A percentile compares a stretch with the other conserved stretches of the same genome.
These are phyloP conservation scores for Suillus subalutaceus DNA, from an alignment of 768 basidiomycete species.

Conservation along the genomic window DNA sequence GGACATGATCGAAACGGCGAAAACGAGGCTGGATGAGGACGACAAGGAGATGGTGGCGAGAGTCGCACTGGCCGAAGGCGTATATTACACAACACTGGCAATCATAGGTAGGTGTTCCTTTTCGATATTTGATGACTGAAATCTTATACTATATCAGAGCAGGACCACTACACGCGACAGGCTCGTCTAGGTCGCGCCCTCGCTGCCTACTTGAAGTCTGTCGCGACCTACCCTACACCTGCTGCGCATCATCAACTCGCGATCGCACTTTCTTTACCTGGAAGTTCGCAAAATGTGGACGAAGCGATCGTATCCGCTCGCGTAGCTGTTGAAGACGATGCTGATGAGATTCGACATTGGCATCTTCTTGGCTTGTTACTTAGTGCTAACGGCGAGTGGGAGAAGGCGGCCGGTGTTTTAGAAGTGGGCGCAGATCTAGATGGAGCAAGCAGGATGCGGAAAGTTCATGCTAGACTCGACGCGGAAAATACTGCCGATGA, in stretches of 20 bases:
- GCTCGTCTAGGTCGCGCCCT: conserved; percentile 61
- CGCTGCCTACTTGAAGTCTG: conserved; percentile 49
- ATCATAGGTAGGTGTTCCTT: conserved; percentile 53
- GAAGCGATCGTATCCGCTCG: conserved; percentile 69
- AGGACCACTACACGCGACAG: conserved; percentile 63
- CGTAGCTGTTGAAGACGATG: conserved; percentile 70
- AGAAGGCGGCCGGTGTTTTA: conserved; percentile 72
- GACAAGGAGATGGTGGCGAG: conserved; percentile 59
- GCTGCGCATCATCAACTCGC: conserved; percentile 81
- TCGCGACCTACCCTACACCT: conserved; percentile 51
- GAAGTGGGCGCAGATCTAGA: conserved; percentile 73
- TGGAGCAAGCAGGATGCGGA: conserved; percentile 40
- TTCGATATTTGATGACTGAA: background rate
- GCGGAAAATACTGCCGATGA: conserved; percentile 31
- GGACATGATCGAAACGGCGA: conserved; percentile 60
- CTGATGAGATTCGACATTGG: conserved; percentile 76
- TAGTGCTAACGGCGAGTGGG: conserved; percentile 80
- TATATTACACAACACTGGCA: conserved; percentile 72
- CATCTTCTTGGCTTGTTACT: conserved; percentile 86
- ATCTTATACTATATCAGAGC: conserved; percentile 45
- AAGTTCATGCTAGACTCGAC: background rate
- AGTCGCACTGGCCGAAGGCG: conserved; percentile 69
- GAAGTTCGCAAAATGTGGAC: conserved; percentile 65
- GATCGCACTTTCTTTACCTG: conserved; percentile 65
- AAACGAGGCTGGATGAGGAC: conserved; percentile 49